These are phyloP conservation scores for Funneliformis caledonium DNA, from an alignment of 371 early-diverging fungal genomes.

Conservation along the genomic window DNA sequence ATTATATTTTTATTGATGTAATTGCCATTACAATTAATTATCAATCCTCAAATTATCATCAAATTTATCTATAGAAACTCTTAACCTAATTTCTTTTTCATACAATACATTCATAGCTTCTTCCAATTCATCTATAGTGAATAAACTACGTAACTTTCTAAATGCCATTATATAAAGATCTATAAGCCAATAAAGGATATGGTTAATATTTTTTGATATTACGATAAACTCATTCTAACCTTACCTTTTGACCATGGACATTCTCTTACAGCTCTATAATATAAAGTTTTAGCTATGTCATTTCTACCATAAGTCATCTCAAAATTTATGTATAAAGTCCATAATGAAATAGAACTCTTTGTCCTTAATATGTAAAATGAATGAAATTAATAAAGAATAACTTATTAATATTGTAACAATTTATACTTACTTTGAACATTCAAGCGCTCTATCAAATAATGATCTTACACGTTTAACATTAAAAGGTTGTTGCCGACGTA, in stretches of 20 bases:
- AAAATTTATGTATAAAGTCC: slow-evolving; percentile 66
- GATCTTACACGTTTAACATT: slow-evolving; percentile 59
- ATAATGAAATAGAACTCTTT: slow-evolving; percentile 57
- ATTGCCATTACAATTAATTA: no score
- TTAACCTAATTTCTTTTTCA: slow-evolving; percentile 68
- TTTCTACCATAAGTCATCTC: slow-evolving; percentile 53
- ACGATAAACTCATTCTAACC: neutral
- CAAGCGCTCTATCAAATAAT: slow-evolving; percentile 63
- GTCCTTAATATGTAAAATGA: slow-evolving; percentile 45
- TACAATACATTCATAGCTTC: slow-evolving; percentile 64
- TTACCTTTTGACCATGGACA: slow-evolving; percentile 79
- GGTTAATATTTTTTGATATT: slow-evolving; percentile 2
- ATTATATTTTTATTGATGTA: no score
- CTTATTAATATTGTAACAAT: neutral
- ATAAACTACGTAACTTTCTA: slow-evolving; percentile 47
- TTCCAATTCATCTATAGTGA: slow-evolving; percentile 57
- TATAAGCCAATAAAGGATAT: slow-evolving; percentile 34
- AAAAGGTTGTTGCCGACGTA: slow-evolving; percentile 56
- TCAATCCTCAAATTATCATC: neutral
- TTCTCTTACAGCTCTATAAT: slow-evolving; percentile 64
- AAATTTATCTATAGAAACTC: slow-evolving; percentile 47
- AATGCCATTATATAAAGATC: slow-evolving; percentile 64
- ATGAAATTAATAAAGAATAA: slow-evolving; percentile 36
- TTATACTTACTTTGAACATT: slow-evolving; percentile 52
- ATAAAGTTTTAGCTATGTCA: slow-evolving; percentile 54